Conservation (phyloP, 202 grass and related monocot species). For the Panicum hallii region DNA sequence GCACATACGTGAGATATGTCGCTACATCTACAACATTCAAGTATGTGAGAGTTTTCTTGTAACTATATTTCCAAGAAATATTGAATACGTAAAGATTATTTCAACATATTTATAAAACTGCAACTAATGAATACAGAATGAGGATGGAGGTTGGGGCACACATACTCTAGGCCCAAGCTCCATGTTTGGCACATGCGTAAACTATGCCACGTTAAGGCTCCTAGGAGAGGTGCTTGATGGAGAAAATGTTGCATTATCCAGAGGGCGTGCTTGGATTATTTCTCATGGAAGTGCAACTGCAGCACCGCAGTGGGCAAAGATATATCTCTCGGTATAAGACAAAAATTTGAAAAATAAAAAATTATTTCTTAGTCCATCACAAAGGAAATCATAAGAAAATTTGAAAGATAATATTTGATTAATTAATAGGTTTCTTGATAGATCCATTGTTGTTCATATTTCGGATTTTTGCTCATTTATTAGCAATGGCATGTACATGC, state of each 20-base stretch:
- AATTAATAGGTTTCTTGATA: not conserved
- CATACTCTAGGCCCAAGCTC: constrained; percentile 1
- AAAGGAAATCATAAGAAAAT: not conserved
- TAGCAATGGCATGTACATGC: not conserved
- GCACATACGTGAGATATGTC: constrained; percentile 29
- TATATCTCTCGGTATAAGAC: constrained; percentile 12
- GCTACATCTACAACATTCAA: constrained; percentile 31
- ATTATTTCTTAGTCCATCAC: not conserved
- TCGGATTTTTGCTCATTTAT: not conserved
- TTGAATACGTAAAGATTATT: not conserved
- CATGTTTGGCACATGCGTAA: constrained; percentile 38
- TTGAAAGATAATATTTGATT: not conserved
- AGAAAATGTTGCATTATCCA: constrained; percentile 17
- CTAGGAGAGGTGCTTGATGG: constrained; percentile 30
- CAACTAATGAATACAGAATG: not conserved
- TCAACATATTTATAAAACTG: not conserved
- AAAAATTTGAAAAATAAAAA: not conserved
- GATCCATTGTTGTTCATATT: not conserved
- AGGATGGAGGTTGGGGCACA: constrained; percentile 25
- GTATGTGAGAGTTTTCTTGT: not conserved
- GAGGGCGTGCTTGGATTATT: constrained; percentile 36
- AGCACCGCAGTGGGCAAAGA: constrained; percentile 35
- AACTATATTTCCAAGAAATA: not conserved
- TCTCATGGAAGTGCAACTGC: constrained; percentile 42
- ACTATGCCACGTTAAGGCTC: constrained; percentile 32